Percentiles rank a stretch among this genome's conserved stretches.
These are phyloP conservation scores for Exidia glandulosa DNA, from an alignment of 768 basidiomycete species.

Conservation along the genomic window DNA sequence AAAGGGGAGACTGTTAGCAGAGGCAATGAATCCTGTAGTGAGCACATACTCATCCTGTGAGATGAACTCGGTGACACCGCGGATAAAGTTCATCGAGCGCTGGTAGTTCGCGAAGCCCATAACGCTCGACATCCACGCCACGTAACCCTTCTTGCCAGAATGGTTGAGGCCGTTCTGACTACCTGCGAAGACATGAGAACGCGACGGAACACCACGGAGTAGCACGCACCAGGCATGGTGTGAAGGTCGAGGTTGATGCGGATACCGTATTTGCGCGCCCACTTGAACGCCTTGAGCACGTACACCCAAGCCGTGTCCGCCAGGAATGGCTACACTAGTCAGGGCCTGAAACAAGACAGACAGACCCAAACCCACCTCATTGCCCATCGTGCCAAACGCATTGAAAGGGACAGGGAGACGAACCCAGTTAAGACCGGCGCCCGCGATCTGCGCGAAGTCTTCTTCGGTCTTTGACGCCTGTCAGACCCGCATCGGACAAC, in stretches of 20 bases:
- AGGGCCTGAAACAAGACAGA: neutral
- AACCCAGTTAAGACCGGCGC: conserved; percentile 87
- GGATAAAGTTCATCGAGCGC: conserved; percentile 78
- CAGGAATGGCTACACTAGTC: conserved; percentile 49
- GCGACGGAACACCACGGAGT: conserved; percentile 26
- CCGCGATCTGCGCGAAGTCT: conserved; percentile 90
- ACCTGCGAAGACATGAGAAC: conserved; percentile 54
- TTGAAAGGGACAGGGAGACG: conserved; percentile 87
- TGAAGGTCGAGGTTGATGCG: conserved; percentile 89
- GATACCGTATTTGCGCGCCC: conserved; percentile 95
- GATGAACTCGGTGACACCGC: conserved; percentile 86
- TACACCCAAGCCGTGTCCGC: conserved; percentile 76
- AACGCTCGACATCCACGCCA: conserved; percentile 68
- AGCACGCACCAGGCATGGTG: conserved; percentile 69
- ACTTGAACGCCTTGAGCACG: conserved; percentile 84
- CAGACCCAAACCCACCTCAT: conserved; percentile 41
- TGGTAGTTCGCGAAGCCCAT: conserved; percentile 97
- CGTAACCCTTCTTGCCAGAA: conserved; percentile 38
- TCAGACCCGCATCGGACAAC: neutral
- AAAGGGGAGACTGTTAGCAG: neutral
- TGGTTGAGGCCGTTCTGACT: conserved; percentile 97
- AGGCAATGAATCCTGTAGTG: neutral
- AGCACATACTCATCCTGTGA: conserved; percentile 50
- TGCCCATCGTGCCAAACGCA: conserved; percentile 73
- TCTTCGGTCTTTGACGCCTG: conserved; percentile 54